Conservation (phyloP, 306 rosid species). For the Quercus gilva region DNA sequence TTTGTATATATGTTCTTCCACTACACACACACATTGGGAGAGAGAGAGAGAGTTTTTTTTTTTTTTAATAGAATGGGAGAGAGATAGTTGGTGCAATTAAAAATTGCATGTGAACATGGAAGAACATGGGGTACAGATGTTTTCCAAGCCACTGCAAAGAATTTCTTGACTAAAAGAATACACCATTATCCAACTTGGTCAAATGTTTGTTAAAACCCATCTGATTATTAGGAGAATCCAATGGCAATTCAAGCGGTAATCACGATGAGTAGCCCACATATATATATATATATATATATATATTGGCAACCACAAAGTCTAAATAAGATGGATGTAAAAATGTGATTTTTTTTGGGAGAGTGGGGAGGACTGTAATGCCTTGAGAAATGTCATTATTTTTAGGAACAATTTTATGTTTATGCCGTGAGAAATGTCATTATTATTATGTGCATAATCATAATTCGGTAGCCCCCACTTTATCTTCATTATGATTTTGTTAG, state of each 20-base stretch:
- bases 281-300: too few species aligned
- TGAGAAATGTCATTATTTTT: conserved; percentile 15
- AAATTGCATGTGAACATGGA: conserved; percentile 33
- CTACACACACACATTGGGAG: not conserved
- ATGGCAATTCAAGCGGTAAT: conserved; percentile 56
- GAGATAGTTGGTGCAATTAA: not conserved
- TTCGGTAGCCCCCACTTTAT: conserved; percentile 43
- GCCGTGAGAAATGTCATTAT: conserved; percentile 25
- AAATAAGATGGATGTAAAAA: conserved; percentile 21
- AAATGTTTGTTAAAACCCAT: conserved; percentile 43
- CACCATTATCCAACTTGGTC: conserved; percentile 29
- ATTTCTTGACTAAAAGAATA: conserved; percentile 24
- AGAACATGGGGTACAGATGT: conserved; percentile 60
- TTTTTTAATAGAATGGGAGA: not conserved
- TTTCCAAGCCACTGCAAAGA: conserved; percentile 21
- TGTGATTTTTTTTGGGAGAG: conserved; percentile 25
- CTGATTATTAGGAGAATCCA: conserved; percentile 46
- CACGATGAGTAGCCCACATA: conserved; percentile 36
- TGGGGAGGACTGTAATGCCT: conserved; percentile 24
- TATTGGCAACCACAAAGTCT: conserved; percentile 34
- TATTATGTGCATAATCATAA: not conserved
- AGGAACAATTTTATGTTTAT: not conserved
- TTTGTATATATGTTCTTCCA: conserved; percentile 9
- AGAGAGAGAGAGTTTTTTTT: not conserved
- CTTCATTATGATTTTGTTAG: conserved; percentile 33